These are phyloP conservation scores for Exophiala alcalophila DNA, from an alignment of 2,329 filamentous ascomycete genomes.

Conservation along the genomic window DNA sequence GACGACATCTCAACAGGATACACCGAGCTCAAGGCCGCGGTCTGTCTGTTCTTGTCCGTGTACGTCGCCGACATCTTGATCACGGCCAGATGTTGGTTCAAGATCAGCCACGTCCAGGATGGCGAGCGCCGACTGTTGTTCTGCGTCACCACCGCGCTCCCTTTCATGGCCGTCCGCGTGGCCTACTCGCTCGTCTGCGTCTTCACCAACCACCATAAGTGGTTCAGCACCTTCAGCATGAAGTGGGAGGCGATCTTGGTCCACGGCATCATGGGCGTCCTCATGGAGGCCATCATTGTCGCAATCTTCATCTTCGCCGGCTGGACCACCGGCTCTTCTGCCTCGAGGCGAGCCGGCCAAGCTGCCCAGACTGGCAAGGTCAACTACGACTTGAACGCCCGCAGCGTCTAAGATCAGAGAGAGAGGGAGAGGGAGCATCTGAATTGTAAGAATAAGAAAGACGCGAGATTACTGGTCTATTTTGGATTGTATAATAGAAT, in stretches of 20 bases:
- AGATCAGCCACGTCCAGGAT: slow-evolving; percentile 35
- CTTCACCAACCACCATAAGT: slow-evolving; percentile 40
- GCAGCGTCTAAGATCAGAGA: neutral
- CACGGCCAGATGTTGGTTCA: slow-evolving; percentile 32
- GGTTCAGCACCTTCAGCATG: slow-evolving; percentile 43
- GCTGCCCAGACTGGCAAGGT: slow-evolving; percentile 8
- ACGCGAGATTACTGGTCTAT: no score
- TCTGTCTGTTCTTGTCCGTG: slow-evolving; percentile 44
- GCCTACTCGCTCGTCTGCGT: slow-evolving; percentile 47
- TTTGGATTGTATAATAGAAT: no score
- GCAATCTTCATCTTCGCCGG: slow-evolving; percentile 40
- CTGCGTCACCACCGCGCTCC: slow-evolving; percentile 44
- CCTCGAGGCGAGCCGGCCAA: neutral
- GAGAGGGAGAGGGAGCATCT: neutral
- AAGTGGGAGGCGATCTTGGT: slow-evolving; percentile 40
- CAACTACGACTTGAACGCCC: slow-evolving; percentile 1
- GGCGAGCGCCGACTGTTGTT: slow-evolving; percentile 50
- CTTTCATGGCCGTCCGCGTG: slow-evolving; percentile 52
- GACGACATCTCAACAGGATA: slow-evolving; percentile 33
- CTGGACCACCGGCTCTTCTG: slow-evolving; percentile 18
- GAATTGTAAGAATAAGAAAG: neutral
- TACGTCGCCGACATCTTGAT: slow-evolving; percentile 38
- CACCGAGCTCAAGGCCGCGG: slow-evolving; percentile 42
- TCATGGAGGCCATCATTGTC: slow-evolving; percentile 52
- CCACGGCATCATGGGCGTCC: slow-evolving; percentile 47